Evolutionary conservation across 495 filamentous ascomycete genomes (phyloP).

Genomic region (Lindgomyces ingoldianus): DNA sequence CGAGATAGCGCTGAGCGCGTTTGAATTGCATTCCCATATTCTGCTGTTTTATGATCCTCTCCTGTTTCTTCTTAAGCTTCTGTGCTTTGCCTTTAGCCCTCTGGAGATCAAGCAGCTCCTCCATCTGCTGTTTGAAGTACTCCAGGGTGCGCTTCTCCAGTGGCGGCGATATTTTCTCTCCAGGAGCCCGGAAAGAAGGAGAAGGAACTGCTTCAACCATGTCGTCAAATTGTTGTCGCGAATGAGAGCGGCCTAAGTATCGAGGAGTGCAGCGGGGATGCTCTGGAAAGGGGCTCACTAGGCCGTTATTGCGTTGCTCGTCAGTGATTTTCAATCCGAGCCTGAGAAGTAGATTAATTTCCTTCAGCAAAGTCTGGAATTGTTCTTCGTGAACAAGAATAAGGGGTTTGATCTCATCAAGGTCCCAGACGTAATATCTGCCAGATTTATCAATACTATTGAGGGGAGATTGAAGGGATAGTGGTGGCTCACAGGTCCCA

Average conservation of each 20-base stretch:
- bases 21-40: conserved; percentile 55
- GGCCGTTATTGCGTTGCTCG: conserved; percentile 49
- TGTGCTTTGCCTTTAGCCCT: conserved; percentile 51
- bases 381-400: conserved; percentile 66
- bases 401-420: conserved; percentile 49
- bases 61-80: conserved; percentile 49
- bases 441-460: neutral
- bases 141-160: conserved; percentile 44
- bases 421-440: conserved; percentile 69
- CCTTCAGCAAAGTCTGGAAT: conserved; percentile 57
- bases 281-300: conserved; percentile 59
- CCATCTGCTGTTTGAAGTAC: conserved; percentile 54
- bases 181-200: conserved; percentile 19
- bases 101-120: conserved; percentile 46
- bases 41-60: conserved; percentile 44
- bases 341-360: conserved; percentile 58
- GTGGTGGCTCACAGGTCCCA: conserved; percentile 73
- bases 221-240: conserved; percentile 39
- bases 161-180: neutral
- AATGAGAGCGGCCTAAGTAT: conserved; percentile 60
- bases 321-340: conserved; percentile 54
- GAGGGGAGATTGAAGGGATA: neutral
- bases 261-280: conserved; percentile 61
- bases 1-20: conserved; percentile 68
- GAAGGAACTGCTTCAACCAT: conserved; percentile 41